Conservation (phyloP, 2,329 filamentous ascomycete genomes). For the Camillea tinctor region DNA sequence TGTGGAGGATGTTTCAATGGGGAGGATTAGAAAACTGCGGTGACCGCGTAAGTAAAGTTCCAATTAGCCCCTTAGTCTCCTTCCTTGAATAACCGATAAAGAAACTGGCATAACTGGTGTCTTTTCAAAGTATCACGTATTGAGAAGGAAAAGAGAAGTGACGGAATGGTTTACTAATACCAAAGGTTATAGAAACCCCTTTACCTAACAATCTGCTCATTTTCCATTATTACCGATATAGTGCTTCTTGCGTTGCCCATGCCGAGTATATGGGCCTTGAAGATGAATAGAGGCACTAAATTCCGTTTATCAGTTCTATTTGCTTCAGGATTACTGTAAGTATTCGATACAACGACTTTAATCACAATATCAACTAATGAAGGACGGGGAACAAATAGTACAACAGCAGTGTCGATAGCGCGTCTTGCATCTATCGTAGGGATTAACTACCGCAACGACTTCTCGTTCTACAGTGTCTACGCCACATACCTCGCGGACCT, state of each 20-base stretch:
- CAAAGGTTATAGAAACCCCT: background rate
- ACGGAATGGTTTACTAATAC: background rate
- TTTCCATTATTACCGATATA: conserved; percentile 20
- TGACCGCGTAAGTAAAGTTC: conserved; percentile 15
- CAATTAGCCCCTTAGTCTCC: background rate
- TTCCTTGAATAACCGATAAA: background rate
- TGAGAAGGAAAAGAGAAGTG: background rate
- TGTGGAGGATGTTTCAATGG: conserved; percentile 19
- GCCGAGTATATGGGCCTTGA: conserved; percentile 18
- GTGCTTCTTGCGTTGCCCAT: conserved; percentile 16
- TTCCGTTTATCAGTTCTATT: conserved; percentile 19
- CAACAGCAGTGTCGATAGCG: conserved; percentile 17
- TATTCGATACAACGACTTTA: background rate
- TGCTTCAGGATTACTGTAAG: conserved; percentile 16
- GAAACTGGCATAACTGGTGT: background rate
- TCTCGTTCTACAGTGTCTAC: conserved; percentile 18
- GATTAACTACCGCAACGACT: conserved; percentile 20
- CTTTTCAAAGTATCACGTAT: background rate
- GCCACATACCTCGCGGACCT: conserved; percentile 18
- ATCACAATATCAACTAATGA: conserved; percentile 1
- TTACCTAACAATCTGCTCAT: conserved; percentile 11
- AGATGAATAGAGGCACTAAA: conserved; percentile 18
- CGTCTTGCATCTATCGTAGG: conserved; percentile 17
- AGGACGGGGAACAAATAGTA: conserved; percentile 4
- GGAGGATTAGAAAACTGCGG: conserved; percentile 21